These are phyloP conservation scores for Teunomyces panamensis DNA, from an alignment of 805 yeast species.

Conservation along the genomic window DNA sequence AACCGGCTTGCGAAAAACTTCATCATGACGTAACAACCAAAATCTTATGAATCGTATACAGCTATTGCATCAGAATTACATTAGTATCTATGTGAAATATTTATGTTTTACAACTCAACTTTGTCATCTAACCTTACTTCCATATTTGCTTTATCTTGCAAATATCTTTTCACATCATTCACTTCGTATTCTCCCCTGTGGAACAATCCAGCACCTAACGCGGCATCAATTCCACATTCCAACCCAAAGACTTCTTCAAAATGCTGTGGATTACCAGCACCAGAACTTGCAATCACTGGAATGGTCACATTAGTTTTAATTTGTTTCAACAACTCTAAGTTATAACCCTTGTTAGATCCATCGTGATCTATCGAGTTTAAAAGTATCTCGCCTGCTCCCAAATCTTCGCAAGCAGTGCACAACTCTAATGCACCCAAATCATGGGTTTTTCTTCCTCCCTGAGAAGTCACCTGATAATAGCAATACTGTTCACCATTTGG, in stretches of 20 bases:
- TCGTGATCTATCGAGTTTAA: conserved; percentile 95
- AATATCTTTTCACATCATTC: conserved; percentile 69
- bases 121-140: conserved; percentile 66
- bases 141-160: conserved; percentile 46
- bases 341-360: conserved; percentile 94
- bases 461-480: conserved; percentile 94
- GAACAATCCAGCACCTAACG: conserved; percentile 98
- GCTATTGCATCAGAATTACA: too few species aligned
- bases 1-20: neutral
- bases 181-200: conserved; percentile 94
- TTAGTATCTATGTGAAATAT: neutral
- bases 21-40: neutral
- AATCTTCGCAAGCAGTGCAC: conserved; percentile 80
- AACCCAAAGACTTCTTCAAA: conserved; percentile 78
- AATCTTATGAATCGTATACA: too few species aligned
- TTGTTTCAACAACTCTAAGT: conserved; percentile 77
- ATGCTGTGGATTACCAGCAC: conserved; percentile 93
- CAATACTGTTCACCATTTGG: conserved; percentile 88
- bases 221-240: conserved; percentile 87
- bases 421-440: conserved; percentile 91
- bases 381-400: conserved; percentile 96
- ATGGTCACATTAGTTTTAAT: conserved; percentile 73
- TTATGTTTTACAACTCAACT: conserved; percentile 17
- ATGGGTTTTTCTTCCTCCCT: conserved; percentile 87
- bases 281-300: conserved; percentile 97